Percentiles rank a stretch among this genome's conserved stretches.
These are phyloP conservation scores for Bolboschoenus planiculmis DNA, from an alignment of 176 grass and related monocot species.

Conservation along the genomic window DNA sequence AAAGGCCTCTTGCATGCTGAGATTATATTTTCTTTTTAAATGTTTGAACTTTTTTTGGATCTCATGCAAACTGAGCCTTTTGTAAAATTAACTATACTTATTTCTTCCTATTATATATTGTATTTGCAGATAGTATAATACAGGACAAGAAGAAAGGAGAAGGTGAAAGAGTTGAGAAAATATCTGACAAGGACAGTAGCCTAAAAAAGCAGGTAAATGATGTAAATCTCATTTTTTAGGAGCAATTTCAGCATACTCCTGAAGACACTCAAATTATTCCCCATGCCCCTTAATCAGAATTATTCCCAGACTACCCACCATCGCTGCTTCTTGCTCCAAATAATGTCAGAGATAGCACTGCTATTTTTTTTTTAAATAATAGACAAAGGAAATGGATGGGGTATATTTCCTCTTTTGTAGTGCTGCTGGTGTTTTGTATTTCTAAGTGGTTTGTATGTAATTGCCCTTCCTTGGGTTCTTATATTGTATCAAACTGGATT, in stretches of 20 bases:
- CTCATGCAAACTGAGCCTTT: not conserved
- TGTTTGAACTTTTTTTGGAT: not conserved
- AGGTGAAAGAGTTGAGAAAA: not conserved
- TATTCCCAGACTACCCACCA: not conserved
- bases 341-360: not conserved
- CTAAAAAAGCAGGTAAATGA: slow-evolving; percentile 3
- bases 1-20: not conserved
- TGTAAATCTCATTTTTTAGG: not conserved
- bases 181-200: not conserved
- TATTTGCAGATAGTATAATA: slow-evolving; percentile 10
- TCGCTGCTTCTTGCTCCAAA: not conserved
- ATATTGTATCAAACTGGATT: not conserved
- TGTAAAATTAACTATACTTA: not conserved
- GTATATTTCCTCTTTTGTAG: not conserved
- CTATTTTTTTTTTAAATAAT: not conserved
- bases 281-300: not conserved
- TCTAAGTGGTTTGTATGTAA: not conserved
- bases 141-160: not conserved
- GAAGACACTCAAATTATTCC: not conserved
- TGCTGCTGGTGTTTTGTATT: not conserved
- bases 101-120: not conserved
- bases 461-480: not conserved
- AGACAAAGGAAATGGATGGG: not conserved
- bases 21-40: not conserved
- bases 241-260: not conserved